Evolutionary conservation across 2,329 filamentous ascomycete species (phyloP), one percentile per base, ranked within the genome.

Genomic region (Paracamarosporium sp.): DNA sequence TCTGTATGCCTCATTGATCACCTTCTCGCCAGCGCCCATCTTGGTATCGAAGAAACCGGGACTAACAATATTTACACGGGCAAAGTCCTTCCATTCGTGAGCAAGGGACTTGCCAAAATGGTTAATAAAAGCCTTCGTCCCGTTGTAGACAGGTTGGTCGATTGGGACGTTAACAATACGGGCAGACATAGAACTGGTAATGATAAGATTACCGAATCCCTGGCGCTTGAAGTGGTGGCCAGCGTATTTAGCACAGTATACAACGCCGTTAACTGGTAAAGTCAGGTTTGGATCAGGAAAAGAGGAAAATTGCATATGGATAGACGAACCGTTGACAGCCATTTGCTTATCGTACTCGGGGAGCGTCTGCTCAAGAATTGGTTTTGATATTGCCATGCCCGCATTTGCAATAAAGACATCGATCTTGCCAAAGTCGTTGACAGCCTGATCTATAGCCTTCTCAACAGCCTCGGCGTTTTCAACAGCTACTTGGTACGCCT

Each of bases 141-240:
- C 71, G 55, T 76, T 75, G 63, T 74, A 75, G 9, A 64, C 81
- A 1, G 68, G 66, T 53, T 89, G 87, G 70, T 88, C 86, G 65
- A 88, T 85, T 3, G 87, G 91, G 77, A 90, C 92, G 83, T 94
- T 93, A 81, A 93, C 90, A 62, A 93, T 87, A 75, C 86, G 86
- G 56, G 90, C 90, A 33, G 87, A 90, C 87, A 94, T 89, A 53
- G 80, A 83, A 2, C 86, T 81, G 2, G 87, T 90, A 67, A 89
- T 86, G 73, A 90, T 83, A 65, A 89, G 81, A 61, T 82, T 85
- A 28, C 87, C 87, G 13, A 74, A 78, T 3, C 78, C 77, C 47
- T 81, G 78, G 25, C 67, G 64, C 57, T 78, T 77, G 73, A 80
- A 81, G 0, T 79, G 66, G 6, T 68, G 65, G 22, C 79, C 79